Percentiles rank a stretch among this genome's conserved stretches.
Evolutionary conservation across 768 basidiomycete genomes (phyloP).

Genomic region (Grammothele lineata): DNA sequence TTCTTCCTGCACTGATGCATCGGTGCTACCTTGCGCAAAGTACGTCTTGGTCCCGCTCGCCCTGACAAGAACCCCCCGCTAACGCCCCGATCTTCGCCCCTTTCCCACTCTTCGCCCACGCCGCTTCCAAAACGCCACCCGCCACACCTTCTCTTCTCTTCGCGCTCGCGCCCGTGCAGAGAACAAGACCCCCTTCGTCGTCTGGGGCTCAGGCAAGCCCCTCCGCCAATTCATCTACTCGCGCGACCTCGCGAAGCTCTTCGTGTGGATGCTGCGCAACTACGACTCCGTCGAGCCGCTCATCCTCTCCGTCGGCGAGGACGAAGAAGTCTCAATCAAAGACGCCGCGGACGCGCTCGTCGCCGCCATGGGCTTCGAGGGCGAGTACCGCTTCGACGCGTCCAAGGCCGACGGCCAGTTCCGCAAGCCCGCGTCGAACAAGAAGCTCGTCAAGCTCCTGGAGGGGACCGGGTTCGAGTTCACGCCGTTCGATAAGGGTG

Average conservation of each 20-base stretch:
- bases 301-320: slow-evolving; percentile 90
- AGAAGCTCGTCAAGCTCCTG: slow-evolving; percentile 72
- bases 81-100: not conserved
- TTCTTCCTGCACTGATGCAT: slow-evolving; percentile 92
- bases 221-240: slow-evolving; percentile 98
- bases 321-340: slow-evolving; percentile 93
- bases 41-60: slow-evolving; percentile 29
- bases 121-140: not conserved
- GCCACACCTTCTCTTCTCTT: slow-evolving; percentile 2
- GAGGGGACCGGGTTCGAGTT: slow-evolving; percentile 69
- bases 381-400: slow-evolving; percentile 79
- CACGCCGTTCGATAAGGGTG: slow-evolving; percentile 86
- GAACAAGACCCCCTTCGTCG: slow-evolving; percentile 80
- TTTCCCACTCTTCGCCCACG: not conserved
- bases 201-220: slow-evolving; percentile 88
- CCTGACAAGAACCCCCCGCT: not conserved
- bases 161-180: slow-evolving; percentile 34
- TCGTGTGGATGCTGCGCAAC: slow-evolving; percentile 89
- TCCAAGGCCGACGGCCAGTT: slow-evolving; percentile 88
- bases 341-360: slow-evolving; percentile 89
- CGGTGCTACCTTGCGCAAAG: slow-evolving; percentile 91
- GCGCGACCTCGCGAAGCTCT: slow-evolving; percentile 90
- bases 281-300: slow-evolving; percentile 92
- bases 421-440: slow-evolving; percentile 94
- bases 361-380: slow-evolving; percentile 72